Evolutionary conservation across 257 asterid genomes (phyloP).

Genomic region (Solanum virginianum): DNA sequence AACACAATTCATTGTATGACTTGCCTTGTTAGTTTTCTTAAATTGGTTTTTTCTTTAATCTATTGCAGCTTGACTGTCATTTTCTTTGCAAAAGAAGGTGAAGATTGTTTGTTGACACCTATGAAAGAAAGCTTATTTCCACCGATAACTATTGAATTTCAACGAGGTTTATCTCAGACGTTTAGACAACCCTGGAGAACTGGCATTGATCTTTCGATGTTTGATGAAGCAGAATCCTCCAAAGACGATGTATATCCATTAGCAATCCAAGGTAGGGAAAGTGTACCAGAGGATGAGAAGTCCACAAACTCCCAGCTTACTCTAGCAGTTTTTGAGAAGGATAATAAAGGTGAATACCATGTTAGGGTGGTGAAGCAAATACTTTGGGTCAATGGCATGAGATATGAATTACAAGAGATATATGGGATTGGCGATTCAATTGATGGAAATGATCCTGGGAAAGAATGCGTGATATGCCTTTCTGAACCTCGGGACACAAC

Average conservation of each 20-base stretch:
- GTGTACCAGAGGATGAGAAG: constrained; percentile 12
- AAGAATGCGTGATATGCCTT: constrained; percentile 88
- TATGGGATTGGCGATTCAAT: constrained; percentile 74
- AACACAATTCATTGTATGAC: not conserved
- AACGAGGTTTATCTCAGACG: constrained; percentile 78
- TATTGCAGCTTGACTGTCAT: constrained; percentile 62
- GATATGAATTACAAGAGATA: constrained; percentile 80
- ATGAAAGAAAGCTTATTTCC: constrained; percentile 52
- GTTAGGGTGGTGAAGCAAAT: constrained; percentile 76
- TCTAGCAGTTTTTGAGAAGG: constrained; percentile 76
- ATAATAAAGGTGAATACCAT: constrained; percentile 59
- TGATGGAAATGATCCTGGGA: constrained; percentile 71
- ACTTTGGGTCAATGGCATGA: constrained; percentile 71
- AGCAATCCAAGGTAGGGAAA: constrained; percentile 26
- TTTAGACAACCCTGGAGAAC: constrained; percentile 78
- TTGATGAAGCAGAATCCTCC: constrained; percentile 50
- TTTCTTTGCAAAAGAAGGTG: constrained; percentile 91
- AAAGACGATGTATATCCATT: constrained; percentile 70
- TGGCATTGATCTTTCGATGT: constrained; percentile 64
- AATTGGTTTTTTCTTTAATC: not conserved
- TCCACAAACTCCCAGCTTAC: constrained; percentile 68
- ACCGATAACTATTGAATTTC: constrained; percentile 52
- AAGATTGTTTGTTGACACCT: constrained; percentile 68
- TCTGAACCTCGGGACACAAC: constrained; percentile 88
- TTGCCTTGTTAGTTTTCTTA: not conserved